These are phyloP conservation scores for Luffa acutangula DNA, from an alignment of 306 rosid genomes.

Conservation along the genomic window DNA sequence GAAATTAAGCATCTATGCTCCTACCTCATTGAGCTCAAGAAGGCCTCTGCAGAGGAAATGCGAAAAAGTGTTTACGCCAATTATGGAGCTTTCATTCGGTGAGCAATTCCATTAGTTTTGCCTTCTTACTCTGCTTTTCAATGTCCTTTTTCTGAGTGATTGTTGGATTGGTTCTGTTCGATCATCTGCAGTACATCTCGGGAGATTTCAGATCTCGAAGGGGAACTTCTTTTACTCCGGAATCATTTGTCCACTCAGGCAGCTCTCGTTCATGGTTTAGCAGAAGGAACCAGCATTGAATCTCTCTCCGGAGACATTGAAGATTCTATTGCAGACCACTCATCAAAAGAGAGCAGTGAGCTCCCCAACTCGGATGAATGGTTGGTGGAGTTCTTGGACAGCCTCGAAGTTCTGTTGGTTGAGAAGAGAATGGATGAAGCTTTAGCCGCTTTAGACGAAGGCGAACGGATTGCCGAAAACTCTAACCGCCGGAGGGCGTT, in stretches of 20 bases:
- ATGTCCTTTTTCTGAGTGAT: background rate
- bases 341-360: conserved; percentile 26
- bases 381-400: conserved; percentile 55
- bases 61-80: conserved; percentile 85
- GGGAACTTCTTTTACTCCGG: conserved; percentile 79
- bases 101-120: background rate
- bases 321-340: conserved; percentile 32
- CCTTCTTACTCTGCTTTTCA: conserved; percentile 2
- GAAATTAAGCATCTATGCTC: conserved; percentile 58
- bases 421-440: conserved; percentile 84
- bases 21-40: conserved; percentile 66
- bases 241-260: conserved; percentile 74
- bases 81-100: conserved; percentile 89
- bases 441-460: conserved; percentile 52
- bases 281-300: conserved; percentile 50
- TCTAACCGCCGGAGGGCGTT: conserved; percentile 25
- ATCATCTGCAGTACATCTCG: conserved; percentile 56
- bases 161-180: background rate
- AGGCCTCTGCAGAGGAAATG: conserved; percentile 99
- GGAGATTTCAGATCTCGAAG: conserved; percentile 88
- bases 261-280: conserved; percentile 67
- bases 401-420: conserved; percentile 65
- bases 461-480: conserved; percentile 33
- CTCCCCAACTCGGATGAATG: conserved; percentile 48
- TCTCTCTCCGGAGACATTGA: conserved; percentile 31